Percentiles rank a stretch among this genome's conserved stretches.
These are phyloP conservation scores for Trypanosoma congolense DNA, from an alignment of 208 protist genomes.

Conservation along the genomic window DNA sequence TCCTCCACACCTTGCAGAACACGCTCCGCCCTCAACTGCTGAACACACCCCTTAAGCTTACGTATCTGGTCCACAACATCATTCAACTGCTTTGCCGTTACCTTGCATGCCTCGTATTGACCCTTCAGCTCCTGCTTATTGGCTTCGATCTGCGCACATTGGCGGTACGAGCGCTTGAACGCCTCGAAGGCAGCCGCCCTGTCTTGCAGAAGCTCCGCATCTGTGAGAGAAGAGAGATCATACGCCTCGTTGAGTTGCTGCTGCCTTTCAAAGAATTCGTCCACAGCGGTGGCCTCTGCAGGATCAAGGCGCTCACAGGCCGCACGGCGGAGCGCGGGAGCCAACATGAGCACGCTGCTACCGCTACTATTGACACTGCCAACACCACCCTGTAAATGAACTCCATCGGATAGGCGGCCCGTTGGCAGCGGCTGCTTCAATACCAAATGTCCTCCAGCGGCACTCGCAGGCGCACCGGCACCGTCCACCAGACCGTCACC, in stretches of 20 bases:
- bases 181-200: slow-evolving; percentile 77
- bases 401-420: background rate
- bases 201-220: slow-evolving; percentile 69
- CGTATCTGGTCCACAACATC: slow-evolving; percentile 67
- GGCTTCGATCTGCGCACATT: slow-evolving; percentile 65
- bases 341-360: background rate
- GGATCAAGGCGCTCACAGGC: slow-evolving; percentile 25
- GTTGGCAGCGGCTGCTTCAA: no score
- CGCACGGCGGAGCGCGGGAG: slow-evolving; percentile 4
- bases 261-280: slow-evolving; percentile 48
- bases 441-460: no score
- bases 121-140: slow-evolving; percentile 65
- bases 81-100: slow-evolving; percentile 60
- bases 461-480: background rate
- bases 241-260: slow-evolving; percentile 30
- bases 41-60: slow-evolving; percentile 57
- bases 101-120: slow-evolving; percentile 68
- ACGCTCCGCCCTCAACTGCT: slow-evolving; percentile 75
- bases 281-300: slow-evolving; percentile 38
- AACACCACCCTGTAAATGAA: background rate
- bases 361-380: slow-evolving; percentile 3
- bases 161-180: slow-evolving; percentile 79
- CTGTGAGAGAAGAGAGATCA: slow-evolving; percentile 61
- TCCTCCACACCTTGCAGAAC: slow-evolving; percentile 61
- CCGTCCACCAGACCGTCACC: background rate